Evolutionary conservation across 495 filamentous ascomycete species (phyloP).

Genomic region (Trichoderma reesei): DNA sequence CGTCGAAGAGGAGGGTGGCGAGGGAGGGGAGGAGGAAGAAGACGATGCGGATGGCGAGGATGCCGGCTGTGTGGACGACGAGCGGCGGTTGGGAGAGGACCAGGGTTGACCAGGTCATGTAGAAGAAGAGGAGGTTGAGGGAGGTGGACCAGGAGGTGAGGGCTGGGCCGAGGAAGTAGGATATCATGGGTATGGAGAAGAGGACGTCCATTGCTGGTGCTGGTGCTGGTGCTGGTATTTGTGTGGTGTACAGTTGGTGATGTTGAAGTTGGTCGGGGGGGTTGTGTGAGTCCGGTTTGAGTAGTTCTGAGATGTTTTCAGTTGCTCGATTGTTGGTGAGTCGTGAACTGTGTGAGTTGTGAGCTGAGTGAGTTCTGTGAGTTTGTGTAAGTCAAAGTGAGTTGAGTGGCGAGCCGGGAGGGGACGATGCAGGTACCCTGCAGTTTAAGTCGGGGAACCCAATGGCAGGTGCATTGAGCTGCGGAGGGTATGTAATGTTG

Average conservation of each 20-base stretch:
- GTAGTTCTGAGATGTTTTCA: too few relatives aligned
- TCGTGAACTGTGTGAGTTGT: too few relatives aligned
- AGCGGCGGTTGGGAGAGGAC: slow-evolving; percentile 66
- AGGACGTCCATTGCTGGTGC: slow-evolving; percentile 45
- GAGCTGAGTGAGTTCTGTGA: too few relatives aligned
- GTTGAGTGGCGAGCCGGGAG: too few relatives aligned
- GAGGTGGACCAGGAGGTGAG: slow-evolving; percentile 62
- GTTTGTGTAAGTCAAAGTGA: too few relatives aligned
- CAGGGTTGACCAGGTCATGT: slow-evolving; percentile 79
- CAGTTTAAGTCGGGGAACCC: too few relatives aligned
- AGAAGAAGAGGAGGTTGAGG: slow-evolving; percentile 82
- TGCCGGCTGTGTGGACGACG: slow-evolving; percentile 65
- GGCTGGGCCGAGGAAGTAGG: slow-evolving; percentile 47
- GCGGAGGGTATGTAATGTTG: too few relatives aligned
- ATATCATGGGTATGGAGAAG: slow-evolving; percentile 61
- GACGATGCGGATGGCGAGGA: slow-evolving; percentile 53
- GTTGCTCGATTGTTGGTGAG: too few relatives aligned
- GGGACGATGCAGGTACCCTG: too few relatives aligned
- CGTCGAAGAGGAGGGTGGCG: slow-evolving; percentile 66
- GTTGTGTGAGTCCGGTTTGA: too few relatives aligned
- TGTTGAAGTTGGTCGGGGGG: neutral
- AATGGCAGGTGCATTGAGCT: too few relatives aligned
- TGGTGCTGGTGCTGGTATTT: neutral
- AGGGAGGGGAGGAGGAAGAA: slow-evolving; percentile 64
- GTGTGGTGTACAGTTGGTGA: neutral